Percentiles rank a stretch among this genome's conserved stretches.
These are phyloP conservation scores for Beauveria varroae DNA, from an alignment of 2,329 filamentous ascomycete genomes.

Conservation along the genomic window DNA sequence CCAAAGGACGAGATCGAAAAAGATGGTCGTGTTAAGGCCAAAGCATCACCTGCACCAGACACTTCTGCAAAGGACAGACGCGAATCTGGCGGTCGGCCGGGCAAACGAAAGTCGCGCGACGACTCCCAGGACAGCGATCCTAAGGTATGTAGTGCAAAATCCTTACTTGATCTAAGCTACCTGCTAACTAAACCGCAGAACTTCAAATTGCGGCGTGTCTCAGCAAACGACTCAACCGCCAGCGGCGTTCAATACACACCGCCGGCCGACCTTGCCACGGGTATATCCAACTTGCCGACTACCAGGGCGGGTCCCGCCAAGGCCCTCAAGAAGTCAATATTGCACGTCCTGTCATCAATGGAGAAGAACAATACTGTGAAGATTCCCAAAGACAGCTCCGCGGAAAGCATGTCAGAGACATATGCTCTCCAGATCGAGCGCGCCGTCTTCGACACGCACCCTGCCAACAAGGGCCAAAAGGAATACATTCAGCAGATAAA, in stretches of 20 bases:
- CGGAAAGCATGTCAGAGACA: constrained; percentile 57
- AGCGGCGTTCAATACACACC: constrained; percentile 35
- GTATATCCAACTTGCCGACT: constrained; percentile 50
- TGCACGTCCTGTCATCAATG: constrained; percentile 56
- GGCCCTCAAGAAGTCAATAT: constrained; percentile 62
- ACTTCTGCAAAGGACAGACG: constrained; percentile 33
- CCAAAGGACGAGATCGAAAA: constrained; percentile 52
- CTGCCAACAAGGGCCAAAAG: constrained; percentile 34
- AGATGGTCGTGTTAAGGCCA: constrained; percentile 17
- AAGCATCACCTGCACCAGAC: constrained; percentile 28
- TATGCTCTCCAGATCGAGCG: constrained; percentile 77
- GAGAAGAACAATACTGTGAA: constrained; percentile 58
- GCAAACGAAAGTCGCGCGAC: constrained; percentile 52
- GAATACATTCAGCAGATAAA: constrained; percentile 60
- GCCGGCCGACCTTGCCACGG: constrained; percentile 43
- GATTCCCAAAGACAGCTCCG: constrained; percentile 55
- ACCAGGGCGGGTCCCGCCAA: constrained; percentile 62
- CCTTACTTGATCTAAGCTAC: too few species aligned
- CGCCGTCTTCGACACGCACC: constrained; percentile 51
- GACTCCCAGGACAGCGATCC: constrained; percentile 44
- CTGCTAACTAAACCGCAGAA: constrained; percentile 24
- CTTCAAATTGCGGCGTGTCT: constrained; percentile 44
- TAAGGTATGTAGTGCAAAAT: constrained; percentile 34
- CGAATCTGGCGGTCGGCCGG: constrained; percentile 26
- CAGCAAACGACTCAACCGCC: constrained; percentile 38